Evolutionary conservation across 257 asterid genomes (phyloP).

Genomic region (Rubia yunnanensis): DNA sequence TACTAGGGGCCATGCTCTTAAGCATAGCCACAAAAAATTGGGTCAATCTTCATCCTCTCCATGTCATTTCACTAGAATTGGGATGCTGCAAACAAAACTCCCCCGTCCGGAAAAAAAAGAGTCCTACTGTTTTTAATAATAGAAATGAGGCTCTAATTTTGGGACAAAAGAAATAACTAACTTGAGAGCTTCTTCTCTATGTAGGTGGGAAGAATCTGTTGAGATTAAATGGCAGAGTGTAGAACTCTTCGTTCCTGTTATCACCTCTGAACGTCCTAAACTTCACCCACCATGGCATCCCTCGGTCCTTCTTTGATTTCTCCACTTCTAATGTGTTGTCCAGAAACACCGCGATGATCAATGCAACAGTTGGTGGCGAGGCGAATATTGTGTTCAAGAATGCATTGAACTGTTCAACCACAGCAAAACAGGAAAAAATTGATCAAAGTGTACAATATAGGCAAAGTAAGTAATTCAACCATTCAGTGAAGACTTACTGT

Average conservation of each 20-base stretch:
- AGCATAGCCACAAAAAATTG: conserved; percentile 18
- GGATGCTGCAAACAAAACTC: not conserved
- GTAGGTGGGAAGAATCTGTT: conserved; percentile 97
- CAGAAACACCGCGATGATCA: conserved; percentile 72
- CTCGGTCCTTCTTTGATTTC: conserved; percentile 83
- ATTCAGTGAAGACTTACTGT: too few relatives aligned
- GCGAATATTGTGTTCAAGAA: conserved; percentile 77
- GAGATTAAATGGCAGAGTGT: conserved; percentile 86
- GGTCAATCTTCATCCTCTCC: conserved; percentile 10
- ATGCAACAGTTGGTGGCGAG: conserved; percentile 78
- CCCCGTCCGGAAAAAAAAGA: not conserved
- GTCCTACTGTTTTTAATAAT: not conserved
- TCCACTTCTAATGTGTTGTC: conserved; percentile 95
- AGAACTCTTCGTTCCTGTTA: conserved; percentile 89
- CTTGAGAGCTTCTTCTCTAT: conserved; percentile 14
- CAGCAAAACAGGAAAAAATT: not conserved
- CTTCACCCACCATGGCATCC: conserved; percentile 99
- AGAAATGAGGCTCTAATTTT: not conserved
- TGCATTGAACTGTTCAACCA: conserved; percentile 75
- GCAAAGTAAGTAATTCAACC: not conserved
- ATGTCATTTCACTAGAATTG: conserved; percentile 16
- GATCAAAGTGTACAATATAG: not conserved
- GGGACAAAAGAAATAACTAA: not conserved
- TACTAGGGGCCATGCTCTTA: conserved; percentile 11
- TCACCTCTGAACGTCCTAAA: conserved; percentile 93